These are phyloP conservation scores for Tuber borchii DNA, from an alignment of 495 filamentous ascomycete genomes.

Conservation along the genomic window DNA sequence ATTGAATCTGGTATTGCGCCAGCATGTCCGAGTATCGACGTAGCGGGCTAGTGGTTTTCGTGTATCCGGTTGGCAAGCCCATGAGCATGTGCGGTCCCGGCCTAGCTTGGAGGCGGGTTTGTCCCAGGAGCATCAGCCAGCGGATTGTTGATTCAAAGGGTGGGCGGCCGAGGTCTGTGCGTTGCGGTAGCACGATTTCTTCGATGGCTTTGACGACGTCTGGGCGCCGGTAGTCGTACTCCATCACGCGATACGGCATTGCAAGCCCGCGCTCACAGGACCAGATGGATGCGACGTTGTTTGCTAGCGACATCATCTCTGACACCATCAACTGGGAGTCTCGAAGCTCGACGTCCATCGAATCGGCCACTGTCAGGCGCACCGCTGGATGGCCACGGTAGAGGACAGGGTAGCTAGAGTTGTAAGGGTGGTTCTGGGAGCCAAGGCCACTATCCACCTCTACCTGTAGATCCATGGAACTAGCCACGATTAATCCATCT, in stretches of 20 bases:
- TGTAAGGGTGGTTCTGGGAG: conserved; percentile 15
- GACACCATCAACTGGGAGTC: conserved; percentile 46
- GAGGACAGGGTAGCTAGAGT: conserved; percentile 19
- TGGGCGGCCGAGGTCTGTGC: conserved; percentile 36
- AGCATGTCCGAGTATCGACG: conserved; percentile 77
- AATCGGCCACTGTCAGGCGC: conserved; percentile 39
- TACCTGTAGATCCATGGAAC: conserved; percentile 7
- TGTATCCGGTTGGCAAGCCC: conserved; percentile 59
- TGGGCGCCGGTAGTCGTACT: conserved; percentile 54
- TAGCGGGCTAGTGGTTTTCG: conserved; percentile 77
- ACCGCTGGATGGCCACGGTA: conserved; percentile 41
- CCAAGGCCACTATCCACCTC: conserved; percentile 16
- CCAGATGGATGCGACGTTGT: conserved; percentile 66
- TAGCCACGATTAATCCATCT: conserved; percentile 41
- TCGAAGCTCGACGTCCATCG: background rate
- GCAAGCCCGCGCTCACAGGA: conserved; percentile 69
- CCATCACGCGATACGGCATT: conserved; percentile 64
- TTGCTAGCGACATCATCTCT: conserved; percentile 71
- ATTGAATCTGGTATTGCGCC: conserved; percentile 87
- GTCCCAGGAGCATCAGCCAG: conserved; percentile 51
- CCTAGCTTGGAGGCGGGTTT: conserved; percentile 43
- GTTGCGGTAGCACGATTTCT: conserved; percentile 41
- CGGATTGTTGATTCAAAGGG: conserved; percentile 32
- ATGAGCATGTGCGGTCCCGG: conserved; percentile 55
- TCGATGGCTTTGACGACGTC: conserved; percentile 40